phyloP scores from a whole-genome alignment of 345 rosid species.

The Moricandia arvensis region DNA sequence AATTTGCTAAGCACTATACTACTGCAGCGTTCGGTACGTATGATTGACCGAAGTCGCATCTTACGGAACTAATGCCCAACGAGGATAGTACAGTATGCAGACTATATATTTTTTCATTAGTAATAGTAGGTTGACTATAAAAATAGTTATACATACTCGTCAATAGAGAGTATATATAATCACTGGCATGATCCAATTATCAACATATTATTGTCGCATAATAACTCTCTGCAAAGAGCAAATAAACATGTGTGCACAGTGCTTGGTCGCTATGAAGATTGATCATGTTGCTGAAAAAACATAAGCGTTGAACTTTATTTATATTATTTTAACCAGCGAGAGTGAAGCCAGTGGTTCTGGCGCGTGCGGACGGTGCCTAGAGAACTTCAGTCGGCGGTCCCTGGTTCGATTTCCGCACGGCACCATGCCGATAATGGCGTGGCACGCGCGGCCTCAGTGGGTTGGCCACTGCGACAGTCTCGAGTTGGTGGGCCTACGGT shows the following conservation, averaged over 20 bases:
- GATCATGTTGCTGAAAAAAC: constrained; percentile 17
- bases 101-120: neutral
- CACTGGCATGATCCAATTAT: neutral
- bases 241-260: constrained; percentile 30
- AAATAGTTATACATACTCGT: neutral
- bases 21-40: neutral
- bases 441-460: too few relatives aligned
- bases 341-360: too few relatives aligned
- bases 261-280: constrained; percentile 10
- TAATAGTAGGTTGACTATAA: neutral
- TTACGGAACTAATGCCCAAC: neutral
- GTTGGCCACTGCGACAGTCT: too few relatives aligned
- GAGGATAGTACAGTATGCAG: neutral
- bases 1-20: neutral
- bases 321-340: too few relatives aligned
- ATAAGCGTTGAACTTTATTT: neutral
- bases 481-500: too few relatives aligned
- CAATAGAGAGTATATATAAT: neutral
- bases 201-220: neutral
- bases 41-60: neutral
- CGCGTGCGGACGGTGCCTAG: too few relatives aligned
- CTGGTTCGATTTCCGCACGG: too few relatives aligned
- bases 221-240: neutral
- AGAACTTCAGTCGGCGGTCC: too few relatives aligned
- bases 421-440: too few relatives aligned